These are phyloP conservation scores for Cephalotrichum gorgonifer DNA, from an alignment of 2,329 filamentous ascomycete species.

Conservation along the genomic window DNA sequence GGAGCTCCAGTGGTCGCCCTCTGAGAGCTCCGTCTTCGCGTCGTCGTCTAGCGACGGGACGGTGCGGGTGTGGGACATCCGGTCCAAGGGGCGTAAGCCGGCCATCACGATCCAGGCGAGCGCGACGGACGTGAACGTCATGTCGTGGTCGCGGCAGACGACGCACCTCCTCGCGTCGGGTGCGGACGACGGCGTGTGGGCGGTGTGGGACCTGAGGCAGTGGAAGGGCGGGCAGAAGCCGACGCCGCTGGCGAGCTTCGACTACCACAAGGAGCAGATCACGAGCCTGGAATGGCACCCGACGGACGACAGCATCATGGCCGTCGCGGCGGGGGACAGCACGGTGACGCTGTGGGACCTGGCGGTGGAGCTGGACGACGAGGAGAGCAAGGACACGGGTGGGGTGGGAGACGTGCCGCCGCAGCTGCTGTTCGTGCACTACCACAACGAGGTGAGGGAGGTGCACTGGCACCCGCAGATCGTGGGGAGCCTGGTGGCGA, in stretches of 20 bases:
- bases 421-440: slow-evolving; percentile 92
- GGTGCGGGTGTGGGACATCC: slow-evolving; percentile 90
- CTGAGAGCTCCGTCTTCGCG: slow-evolving; percentile 85
- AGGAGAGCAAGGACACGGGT: slow-evolving; percentile 84
- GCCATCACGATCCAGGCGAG: slow-evolving; percentile 80
- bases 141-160: slow-evolving; percentile 88
- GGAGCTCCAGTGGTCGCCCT: slow-evolving; percentile 94
- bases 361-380: slow-evolving; percentile 91
- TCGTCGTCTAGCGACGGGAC: slow-evolving; percentile 91
- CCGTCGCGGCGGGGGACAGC: slow-evolving; percentile 84
- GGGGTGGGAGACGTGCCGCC: slow-evolving; percentile 85
- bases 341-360: slow-evolving; percentile 95
- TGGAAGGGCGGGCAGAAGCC: slow-evolving; percentile 68
- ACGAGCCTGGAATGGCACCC: slow-evolving; percentile 97
- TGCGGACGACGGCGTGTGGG: slow-evolving; percentile 89
- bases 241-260: slow-evolving; percentile 82
- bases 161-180: slow-evolving; percentile 84
- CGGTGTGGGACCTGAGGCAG: slow-evolving; percentile 89
- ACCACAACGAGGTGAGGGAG: slow-evolving; percentile 91
- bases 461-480: slow-evolving; percentile 97
- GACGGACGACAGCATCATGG: slow-evolving; percentile 89
- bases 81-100: slow-evolving; percentile 81
- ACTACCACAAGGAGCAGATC: slow-evolving; percentile 93
- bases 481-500: slow-evolving; percentile 78
- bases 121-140: slow-evolving; percentile 83